Base-by-base conservation (phyloP, 1,284 basidiomycete genomes). In the Cryptococcus sp. region DNA sequence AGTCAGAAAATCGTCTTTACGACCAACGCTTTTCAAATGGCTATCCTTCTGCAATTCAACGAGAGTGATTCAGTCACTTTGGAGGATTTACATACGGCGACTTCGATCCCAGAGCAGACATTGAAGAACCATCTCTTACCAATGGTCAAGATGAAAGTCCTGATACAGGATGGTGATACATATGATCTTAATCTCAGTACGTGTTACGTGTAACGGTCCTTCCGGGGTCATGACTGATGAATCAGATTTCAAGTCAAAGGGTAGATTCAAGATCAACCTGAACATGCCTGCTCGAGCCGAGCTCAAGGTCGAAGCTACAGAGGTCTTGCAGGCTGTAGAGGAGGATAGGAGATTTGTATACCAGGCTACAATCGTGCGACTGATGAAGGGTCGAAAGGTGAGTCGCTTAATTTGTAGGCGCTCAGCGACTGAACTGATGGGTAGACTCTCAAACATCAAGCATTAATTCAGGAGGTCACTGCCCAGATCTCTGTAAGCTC, bases 331-430 rank as follows among this genome's bases (percentile, higher is more conserved):
- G 80, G 88, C 87, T 23, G 93, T 98, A 9, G 94, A 98, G 63
- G 94, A 98, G 76, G 94, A 98, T 72, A 84, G 94, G 57, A 94
- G 96, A 79, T 88, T 96, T 69, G 85, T 96, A 53, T 92, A 98
- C 54, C 96, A 98, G 73, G 94, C 94, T 14, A 94, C 90, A 14
- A 96, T 98, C 66, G 94, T 98, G 47, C 86, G 91, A 52, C 89
- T 98, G 74, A 97, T 98, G 94, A 98, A 98, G 77, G 91, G 91
- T 21, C 83, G 94, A 53, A 94, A 80, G 75, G 76, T 77, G 25
- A 51, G 65, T 52, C 45, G 22, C 42, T 41, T 39, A 16, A 34
- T 34, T 9, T 9, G 32, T 34, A 16, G 32, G 9, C 32, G 9
- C 32, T 34, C 10, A 16, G 32, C 32, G 16, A 34, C 32, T 16